A percentile compares a stretch with the other conserved stretches of the same genome.
Conservation (phyloP, 2,329 filamentous ascomycete genomes). For the Gnomoniopsis smithogilvyi region DNA sequence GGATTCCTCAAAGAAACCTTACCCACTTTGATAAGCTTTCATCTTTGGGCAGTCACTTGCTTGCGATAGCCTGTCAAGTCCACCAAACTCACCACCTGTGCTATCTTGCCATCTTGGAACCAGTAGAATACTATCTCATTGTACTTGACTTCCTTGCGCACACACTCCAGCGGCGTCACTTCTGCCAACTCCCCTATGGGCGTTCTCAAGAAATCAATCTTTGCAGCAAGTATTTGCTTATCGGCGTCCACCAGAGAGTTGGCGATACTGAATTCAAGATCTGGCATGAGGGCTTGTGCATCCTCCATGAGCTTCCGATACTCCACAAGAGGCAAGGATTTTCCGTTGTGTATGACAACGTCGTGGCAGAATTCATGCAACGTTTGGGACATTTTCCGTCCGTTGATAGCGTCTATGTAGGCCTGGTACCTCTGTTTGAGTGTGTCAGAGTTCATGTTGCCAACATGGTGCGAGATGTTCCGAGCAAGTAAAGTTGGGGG, state of each 20-base stretch:
- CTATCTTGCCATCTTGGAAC: constrained; percentile 30
- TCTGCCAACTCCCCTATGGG: constrained; percentile 26
- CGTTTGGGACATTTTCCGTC: constrained; percentile 22
- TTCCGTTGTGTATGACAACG: constrained; percentile 28
- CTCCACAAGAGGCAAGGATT: constrained; percentile 19
- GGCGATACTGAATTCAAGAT: constrained; percentile 25
- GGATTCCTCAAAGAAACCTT: too few species aligned
- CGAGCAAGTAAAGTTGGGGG: not conserved
- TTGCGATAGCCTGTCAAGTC: constrained; percentile 26
- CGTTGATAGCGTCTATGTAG: constrained; percentile 32
- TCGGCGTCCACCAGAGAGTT: constrained; percentile 29
- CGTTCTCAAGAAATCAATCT: constrained; percentile 29
- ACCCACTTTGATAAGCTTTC: too few species aligned
- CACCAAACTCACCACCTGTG: constrained; percentile 31
- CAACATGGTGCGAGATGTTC: not conserved
- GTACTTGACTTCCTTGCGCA: constrained; percentile 23
- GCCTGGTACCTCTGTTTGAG: constrained; percentile 22
- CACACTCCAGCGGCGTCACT: constrained; percentile 26
- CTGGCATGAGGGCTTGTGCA: constrained; percentile 26
- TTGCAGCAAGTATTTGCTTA: constrained; percentile 29
- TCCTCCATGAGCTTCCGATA: constrained; percentile 29
- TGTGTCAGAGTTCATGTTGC: not conserved
- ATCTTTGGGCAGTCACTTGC: constrained; percentile 14
- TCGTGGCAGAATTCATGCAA: constrained; percentile 27
- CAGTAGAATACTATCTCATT: constrained; percentile 33